Evolutionary conservation across 2,329 filamentous ascomycete genomes (phyloP), one percentile per base, ranked within the genome.

Genomic region (Fusarium ramigenum): DNA sequence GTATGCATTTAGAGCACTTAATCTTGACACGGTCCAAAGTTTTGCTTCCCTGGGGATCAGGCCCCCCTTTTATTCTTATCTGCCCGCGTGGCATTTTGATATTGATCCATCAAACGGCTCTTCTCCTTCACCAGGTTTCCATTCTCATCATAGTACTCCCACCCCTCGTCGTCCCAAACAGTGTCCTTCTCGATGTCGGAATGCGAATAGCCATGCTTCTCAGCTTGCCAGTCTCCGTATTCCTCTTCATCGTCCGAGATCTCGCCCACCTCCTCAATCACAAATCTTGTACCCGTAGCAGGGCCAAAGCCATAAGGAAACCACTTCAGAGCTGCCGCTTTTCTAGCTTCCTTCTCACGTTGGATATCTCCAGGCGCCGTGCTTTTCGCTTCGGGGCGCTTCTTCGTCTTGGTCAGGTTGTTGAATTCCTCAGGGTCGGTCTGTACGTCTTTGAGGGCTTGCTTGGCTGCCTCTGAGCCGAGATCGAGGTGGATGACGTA

Each of bases 281-380:
- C 82, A 65, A 87, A 85, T 18, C 66, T 81, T 0, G 78, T 82
- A 5, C 84, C 83, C 1, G 78, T 82, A 5, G 83, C 83, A 5
- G 84, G 82, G 0, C 85, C 84, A 72, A 80, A 87, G 4, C 84
- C 84, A 60, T 85, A 86, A 1, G 84, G 84, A 57, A 86, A 86
- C 76, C 81, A 86, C 76, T 87, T 87, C 40, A 81, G 72, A 1
- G 83, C 85, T 14, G 81, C 79, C 1, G 84, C 83, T 52, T 83
- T 79, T 53, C 79, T 74, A 15, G 82, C 83, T 46, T 81, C 78
- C 66, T 83, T 83, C 49, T 76, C 75, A 14, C 80, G 80, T 66
- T 82, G 78, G 14, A 74, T 62, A 30, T 85, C 84, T 1, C 80
- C 84, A 0, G 83, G 74, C 4, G 66, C 58, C 49, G 69, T 63